Base-by-base conservation (phyloP, 2,329 filamentous ascomycete genomes). In the Fusarium incarnatum region DNA sequence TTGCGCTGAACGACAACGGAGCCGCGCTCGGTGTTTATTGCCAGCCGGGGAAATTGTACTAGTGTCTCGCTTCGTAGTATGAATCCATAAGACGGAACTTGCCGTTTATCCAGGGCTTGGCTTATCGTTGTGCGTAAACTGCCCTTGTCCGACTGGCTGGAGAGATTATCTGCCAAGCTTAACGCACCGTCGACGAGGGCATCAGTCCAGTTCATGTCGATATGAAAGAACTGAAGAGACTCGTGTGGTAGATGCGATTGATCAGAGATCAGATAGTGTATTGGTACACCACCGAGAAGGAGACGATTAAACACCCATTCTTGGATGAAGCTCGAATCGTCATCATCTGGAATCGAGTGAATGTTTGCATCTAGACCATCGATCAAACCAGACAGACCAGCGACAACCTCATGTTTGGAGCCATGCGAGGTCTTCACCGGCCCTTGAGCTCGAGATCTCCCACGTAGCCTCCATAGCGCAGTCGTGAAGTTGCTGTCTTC, bases 101-200 rank as follows among this genome's bases (percentile, higher is more conserved):
- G 45, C 45, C 27, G 45, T 8, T 47, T 27, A 11, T 13, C 27
- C 5, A 28, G 5, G 11, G 27, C 27, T 12, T 28, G 11, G 11
- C 2, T 28, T 12, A 5, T 25, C 0, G 10, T 18, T 7, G 11
- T 30, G 18, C 23, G 23, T 1, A 25, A 3, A 2, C 3, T 5
- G 9, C 25, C 22, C 2, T 45, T 18, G 3, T 25, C 42, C 12
- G 42, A 12, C 2, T 25, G 18, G 45, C 18, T n/a, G 10, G 15
- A n/a, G 8, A 15, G 0, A n/a, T 47, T 7, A 1, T 47, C 20
- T n/a, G 25, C 45, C 22, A 47, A 25, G n/a, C 45, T 30, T 16
- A 47, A 25, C 22, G 45, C 45, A 30, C 25, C 45, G n/a, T 47
- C 45, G 6, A 30, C 27, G 8, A 47, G 7, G 12, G 18, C 45